phyloP scores from a whole-genome alignment of 192 early-diverging fungal genomes.

The Mortierella hygrophila region DNA sequence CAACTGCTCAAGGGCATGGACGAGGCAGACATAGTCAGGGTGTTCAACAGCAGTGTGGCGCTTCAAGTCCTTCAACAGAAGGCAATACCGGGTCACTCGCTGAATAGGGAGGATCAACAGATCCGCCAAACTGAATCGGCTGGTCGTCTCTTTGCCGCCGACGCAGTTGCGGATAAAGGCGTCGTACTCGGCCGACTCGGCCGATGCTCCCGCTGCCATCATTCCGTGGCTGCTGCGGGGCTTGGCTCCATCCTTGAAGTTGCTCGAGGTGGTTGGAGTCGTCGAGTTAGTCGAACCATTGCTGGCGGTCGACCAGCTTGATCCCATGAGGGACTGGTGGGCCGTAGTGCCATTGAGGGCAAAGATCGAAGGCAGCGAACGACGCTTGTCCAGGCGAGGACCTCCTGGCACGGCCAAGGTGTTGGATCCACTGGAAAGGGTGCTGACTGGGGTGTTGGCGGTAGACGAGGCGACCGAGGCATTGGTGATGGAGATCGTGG shows the following conservation, averaged over 20 bases:
- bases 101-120: conserved; percentile 86
- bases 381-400: conserved; percentile 40
- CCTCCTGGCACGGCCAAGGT: not conserved
- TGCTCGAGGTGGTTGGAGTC: not conserved
- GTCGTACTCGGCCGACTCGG: conserved; percentile 7
- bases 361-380: conserved; percentile 38
- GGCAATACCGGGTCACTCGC: conserved; percentile 81
- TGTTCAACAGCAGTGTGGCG: conserved; percentile 40
- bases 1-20: conserved; percentile 51
- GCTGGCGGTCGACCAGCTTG: not conserved
- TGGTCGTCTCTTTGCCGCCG: conserved; percentile 65
- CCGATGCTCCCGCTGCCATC: not conserved
- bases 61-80: conserved; percentile 70
- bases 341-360: not conserved
- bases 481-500: not conserved
- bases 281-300: not conserved
- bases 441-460: not conserved
- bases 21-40: conserved; percentile 42
- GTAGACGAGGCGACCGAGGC: not conserved
- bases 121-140: conserved; percentile 74
- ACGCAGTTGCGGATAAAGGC: conserved; percentile 44
- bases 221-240: conserved; percentile 28
- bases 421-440: not conserved
- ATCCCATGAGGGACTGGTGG: not conserved
- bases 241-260: not conserved